phyloP scores from a whole-genome alignment of 345 rosid genomes.

The Streptanthus diversifolius region DNA sequence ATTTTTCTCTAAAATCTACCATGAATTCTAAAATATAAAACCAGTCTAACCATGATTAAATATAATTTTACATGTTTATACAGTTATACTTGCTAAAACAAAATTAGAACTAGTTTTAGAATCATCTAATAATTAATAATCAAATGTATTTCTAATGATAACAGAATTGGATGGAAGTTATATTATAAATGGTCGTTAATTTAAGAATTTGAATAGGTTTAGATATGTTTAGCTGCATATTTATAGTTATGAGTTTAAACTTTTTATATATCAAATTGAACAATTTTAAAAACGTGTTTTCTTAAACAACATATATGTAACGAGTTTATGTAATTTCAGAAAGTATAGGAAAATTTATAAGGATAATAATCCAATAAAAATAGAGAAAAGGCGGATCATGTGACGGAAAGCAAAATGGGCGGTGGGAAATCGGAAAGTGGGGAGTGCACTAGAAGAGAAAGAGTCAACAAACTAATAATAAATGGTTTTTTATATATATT shows the following conservation, averaged over 20 bases:
- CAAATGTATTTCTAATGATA: neutral
- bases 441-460: constrained; percentile 22
- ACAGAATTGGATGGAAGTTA: neutral
- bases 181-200: neutral
- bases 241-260: neutral
- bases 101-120: neutral
- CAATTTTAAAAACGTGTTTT: neutral
- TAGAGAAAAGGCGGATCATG: constrained; percentile 7
- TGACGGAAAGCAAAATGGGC: constrained; percentile 27
- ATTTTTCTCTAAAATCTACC: neutral
- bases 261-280: neutral
- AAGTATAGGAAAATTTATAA: neutral
- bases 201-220: neutral
- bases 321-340: neutral
- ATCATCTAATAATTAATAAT: neutral
- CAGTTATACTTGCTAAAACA: neutral
- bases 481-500: constrained; percentile 8
- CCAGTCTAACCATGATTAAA: neutral
- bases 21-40: neutral
- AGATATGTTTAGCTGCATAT: neutral
- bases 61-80: neutral
- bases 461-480: constrained; percentile 7
- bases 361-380: neutral
- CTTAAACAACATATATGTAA: neutral
- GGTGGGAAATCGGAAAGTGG: constrained; percentile 28